phyloP scores from a whole-genome alignment of 2,329 filamentous ascomycete genomes.

The Pseudogymnoascus sp. region DNA sequence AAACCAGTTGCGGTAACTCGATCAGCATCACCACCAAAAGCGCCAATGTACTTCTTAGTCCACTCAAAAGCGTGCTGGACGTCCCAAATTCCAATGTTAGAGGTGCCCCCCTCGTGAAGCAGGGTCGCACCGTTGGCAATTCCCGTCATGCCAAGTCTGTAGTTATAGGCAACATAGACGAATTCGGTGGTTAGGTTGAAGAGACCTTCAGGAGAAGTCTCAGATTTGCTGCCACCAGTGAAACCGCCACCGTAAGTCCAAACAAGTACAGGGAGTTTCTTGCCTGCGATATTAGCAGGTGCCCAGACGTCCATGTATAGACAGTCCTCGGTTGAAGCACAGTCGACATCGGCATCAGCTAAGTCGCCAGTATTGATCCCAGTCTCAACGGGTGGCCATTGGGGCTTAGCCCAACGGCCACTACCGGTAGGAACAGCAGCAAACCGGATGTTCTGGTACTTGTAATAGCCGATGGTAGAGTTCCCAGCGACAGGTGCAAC shows the following conservation, averaged over 20 bases:
- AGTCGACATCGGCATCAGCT: conserved; percentile 28
- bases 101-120: conserved; percentile 24
- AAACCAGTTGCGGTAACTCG: conserved; percentile 40
- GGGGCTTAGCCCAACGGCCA: conserved; percentile 27
- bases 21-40: conserved; percentile 38
- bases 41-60: conserved; percentile 37
- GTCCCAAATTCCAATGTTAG: conserved; percentile 25
- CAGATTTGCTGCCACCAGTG: conserved; percentile 23
- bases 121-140: conserved; percentile 23
- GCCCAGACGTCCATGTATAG: conserved; percentile 22
- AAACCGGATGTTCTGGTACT: conserved; percentile 31
- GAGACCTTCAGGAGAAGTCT: conserved; percentile 29
- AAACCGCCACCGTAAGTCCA: conserved; percentile 27
- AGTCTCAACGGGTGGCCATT: conserved; percentile 29
- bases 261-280: conserved; percentile 25
- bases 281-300: conserved; percentile 21
- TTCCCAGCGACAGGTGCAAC: conserved; percentile 17
- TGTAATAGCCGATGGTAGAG: conserved; percentile 26
- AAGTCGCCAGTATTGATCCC: conserved; percentile 27
- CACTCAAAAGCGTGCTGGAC: conserved; percentile 39
- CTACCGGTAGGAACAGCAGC: conserved; percentile 28
- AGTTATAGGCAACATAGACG: conserved; percentile 28
- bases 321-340: conserved; percentile 20
- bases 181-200: conserved; percentile 27
- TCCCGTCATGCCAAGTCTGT: conserved; percentile 26